These are phyloP conservation scores for Xylaria sp. DNA, from an alignment of 2,329 filamentous ascomycete genomes.

Conservation along the genomic window DNA sequence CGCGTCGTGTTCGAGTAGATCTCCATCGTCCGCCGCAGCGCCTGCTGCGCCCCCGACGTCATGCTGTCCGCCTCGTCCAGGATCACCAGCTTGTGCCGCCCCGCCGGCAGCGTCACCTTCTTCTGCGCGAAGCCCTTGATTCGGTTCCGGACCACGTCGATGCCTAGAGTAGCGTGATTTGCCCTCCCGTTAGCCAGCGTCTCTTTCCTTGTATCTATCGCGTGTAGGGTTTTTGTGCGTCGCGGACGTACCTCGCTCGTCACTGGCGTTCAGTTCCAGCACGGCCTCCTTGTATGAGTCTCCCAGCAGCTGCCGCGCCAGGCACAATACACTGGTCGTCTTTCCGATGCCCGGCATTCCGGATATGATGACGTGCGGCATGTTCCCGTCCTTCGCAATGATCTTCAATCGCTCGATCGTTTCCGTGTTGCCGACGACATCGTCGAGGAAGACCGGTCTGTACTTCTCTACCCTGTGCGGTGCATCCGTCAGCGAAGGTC, in stretches of 20 bases:
- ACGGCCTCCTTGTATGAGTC: constrained; percentile 97
- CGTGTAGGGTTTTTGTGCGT: too few relatives aligned
- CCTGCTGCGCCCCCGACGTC: constrained; percentile 96
- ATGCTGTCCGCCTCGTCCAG: constrained; percentile 98
- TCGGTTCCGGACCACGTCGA: constrained; percentile 94
- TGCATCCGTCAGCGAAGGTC: constrained; percentile 23
- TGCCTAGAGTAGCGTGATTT: constrained; percentile 59
- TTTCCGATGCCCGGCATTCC: constrained; percentile 99
- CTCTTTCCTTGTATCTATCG: too few relatives aligned
- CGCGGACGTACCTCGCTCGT: constrained; percentile 71
- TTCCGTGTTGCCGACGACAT: constrained; percentile 96
- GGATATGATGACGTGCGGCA: constrained; percentile 99
- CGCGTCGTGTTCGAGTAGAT: constrained; percentile 96
- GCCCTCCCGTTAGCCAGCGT: constrained; percentile 5
- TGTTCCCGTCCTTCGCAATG: constrained; percentile 97
- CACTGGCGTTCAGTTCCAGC: constrained; percentile 91
- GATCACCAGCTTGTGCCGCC: constrained; percentile 94
- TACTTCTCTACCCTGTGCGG: constrained; percentile 92
- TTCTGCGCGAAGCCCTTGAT: constrained; percentile 99
- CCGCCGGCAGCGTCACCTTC: constrained; percentile 90
- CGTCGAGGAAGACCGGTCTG: constrained; percentile 89
- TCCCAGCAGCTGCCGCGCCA: constrained; percentile 88
- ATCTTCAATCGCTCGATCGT: constrained; percentile 97
- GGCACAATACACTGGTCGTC: constrained; percentile 91
- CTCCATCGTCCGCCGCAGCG: constrained; percentile 94